Evolutionary conservation across 1,284 basidiomycete species (phyloP), one percentile per base, ranked within the genome.

Genomic region (Singerocomus inundabilis): DNA sequence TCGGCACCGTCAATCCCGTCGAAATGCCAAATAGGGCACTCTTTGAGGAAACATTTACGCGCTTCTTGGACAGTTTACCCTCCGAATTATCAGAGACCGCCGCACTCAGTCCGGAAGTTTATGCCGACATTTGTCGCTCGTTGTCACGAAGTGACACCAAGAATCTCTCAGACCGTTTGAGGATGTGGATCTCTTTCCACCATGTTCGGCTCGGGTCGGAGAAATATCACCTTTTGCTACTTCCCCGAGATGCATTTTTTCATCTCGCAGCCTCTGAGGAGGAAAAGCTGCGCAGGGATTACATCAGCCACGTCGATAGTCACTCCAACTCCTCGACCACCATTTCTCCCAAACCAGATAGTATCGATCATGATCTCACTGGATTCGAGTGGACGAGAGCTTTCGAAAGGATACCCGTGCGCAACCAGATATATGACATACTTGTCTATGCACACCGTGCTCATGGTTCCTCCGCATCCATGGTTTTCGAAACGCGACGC

Each of bases 331-430:
- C 55, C 21, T 52, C 49, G 25, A 42, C 50, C 21, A 36, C 55
- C 2, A 16, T 26, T 44, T 53, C 64, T 42, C 37, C 64, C 50
- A 57, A 58, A 35, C 49, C 52, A 10, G 63, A 66, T 43, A 40
- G 15, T 11, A 45, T 53, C 32, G 62, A 63, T n/a, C 49, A 59
- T 52, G 63, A 67, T 45, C 51, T 60, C 15, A 53, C 51, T 61
- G 60, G 65, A 55, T 48, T 58, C 52, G 56, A 78, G 45, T 72
- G 75, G 55, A 61, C 66, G 15, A 70, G 63, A 40, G 73, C 71
- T 21, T 87, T 82, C 59, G 80, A 86, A 55, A 75, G 81, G 48
- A 66, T 87, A 41, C 84, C 84, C 9, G 83, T 85, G 38, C 78
- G 78, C 48, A 69, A 75, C 25, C 85, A 87, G 60, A 77, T 87